These are phyloP conservation scores for Drosera spatulata DNA, from an alignment of 179 eudicot genomes.

Conservation along the genomic window DNA sequence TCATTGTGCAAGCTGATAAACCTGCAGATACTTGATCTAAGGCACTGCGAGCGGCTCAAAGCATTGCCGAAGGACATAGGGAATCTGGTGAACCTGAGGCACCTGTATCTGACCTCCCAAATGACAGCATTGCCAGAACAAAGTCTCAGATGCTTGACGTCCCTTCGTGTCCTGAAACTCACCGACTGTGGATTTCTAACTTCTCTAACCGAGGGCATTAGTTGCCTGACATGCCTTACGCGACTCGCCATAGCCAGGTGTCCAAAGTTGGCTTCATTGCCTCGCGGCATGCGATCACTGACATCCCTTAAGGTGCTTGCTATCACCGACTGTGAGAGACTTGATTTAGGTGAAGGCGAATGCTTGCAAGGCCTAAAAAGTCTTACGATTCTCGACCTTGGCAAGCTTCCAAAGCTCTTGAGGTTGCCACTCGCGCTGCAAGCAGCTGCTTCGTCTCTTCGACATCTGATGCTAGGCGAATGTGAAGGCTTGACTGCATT, in stretches of 20 bases:
- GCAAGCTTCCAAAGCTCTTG: slow-evolving; percentile 4
- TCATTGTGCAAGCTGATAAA: slow-evolving; percentile 31
- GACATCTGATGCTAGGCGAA: slow-evolving; percentile 1
- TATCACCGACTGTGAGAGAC: slow-evolving; percentile 2
- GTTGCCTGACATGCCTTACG: slow-evolving; percentile 18
- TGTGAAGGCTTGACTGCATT: slow-evolving; percentile 8
- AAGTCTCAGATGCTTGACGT: slow-evolving; percentile 4
- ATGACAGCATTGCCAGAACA: slow-evolving; percentile 8
- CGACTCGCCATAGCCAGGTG: slow-evolving; percentile 24
- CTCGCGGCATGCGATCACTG: slow-evolving; percentile 11
- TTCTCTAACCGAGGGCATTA: slow-evolving; percentile 20
- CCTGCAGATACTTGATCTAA: slow-evolving; percentile 29
- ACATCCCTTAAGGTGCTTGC: slow-evolving; percentile 3
- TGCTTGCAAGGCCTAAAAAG: slow-evolving; percentile 9
- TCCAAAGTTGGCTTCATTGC: slow-evolving; percentile 10
- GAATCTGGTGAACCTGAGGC: slow-evolving; percentile 20
- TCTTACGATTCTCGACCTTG: slow-evolving; percentile 6
- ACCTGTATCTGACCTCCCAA: slow-evolving; percentile 24
- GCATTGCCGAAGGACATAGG: slow-evolving; percentile 22
- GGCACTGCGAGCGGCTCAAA: slow-evolving; percentile 22
- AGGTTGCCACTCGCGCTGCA: slow-evolving; percentile 8
- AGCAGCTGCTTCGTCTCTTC: slow-evolving; percentile 7
- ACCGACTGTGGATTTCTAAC: slow-evolving; percentile 13
- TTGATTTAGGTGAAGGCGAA: slow-evolving; percentile 8
- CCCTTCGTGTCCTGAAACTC: slow-evolving; percentile 19